Conservation (phyloP, 345 rosid species). For the Erysimum cheiranthoides region DNA sequence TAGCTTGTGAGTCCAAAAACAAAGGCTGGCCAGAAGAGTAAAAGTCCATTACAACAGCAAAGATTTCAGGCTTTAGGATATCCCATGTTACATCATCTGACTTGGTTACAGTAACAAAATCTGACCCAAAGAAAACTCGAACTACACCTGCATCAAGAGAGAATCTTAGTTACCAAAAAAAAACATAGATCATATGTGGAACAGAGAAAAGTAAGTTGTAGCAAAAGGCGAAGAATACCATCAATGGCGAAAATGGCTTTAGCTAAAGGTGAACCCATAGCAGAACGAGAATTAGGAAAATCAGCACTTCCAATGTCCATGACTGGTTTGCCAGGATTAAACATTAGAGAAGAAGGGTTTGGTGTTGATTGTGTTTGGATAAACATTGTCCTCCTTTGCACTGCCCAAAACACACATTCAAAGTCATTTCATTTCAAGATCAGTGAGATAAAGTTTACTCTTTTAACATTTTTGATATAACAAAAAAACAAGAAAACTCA, state of each 20-base stretch:
- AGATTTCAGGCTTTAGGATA: slow-evolving; percentile 81
- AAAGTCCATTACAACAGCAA: slow-evolving; percentile 95
- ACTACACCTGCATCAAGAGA: slow-evolving; percentile 59
- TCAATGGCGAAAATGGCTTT: slow-evolving; percentile 78
- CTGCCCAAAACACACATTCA: slow-evolving; percentile 45
- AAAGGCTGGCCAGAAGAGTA: slow-evolving; percentile 89
- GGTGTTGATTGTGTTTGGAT: slow-evolving; percentile 93
- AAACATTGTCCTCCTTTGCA: slow-evolving; percentile 93
- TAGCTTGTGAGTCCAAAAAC: slow-evolving; percentile 72
- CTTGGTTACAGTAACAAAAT: slow-evolving; percentile 91
- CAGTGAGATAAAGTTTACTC: neutral
- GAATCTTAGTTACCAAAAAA: slow-evolving; percentile 1
- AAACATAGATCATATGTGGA: neutral
- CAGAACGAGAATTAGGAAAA: slow-evolving; percentile 84
- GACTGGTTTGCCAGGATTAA: slow-evolving; percentile 85
- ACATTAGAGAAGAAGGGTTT: slow-evolving; percentile 95
- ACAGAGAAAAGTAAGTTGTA: neutral
- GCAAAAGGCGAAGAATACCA: slow-evolving; percentile 49
- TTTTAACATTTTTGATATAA: neutral
- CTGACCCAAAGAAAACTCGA: slow-evolving; percentile 89
- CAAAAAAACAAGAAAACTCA: neutral
- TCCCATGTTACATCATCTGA: slow-evolving; percentile 90
- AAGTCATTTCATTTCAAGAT: neutral
- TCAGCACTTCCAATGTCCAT: slow-evolving; percentile 95
- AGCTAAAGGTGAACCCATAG: slow-evolving; percentile 79